Percentiles rank a stretch among this genome's conserved stretches.
Evolutionary conservation across 805 yeast species (phyloP).

Genomic region (Nakazawaea ambrosiae): DNA sequence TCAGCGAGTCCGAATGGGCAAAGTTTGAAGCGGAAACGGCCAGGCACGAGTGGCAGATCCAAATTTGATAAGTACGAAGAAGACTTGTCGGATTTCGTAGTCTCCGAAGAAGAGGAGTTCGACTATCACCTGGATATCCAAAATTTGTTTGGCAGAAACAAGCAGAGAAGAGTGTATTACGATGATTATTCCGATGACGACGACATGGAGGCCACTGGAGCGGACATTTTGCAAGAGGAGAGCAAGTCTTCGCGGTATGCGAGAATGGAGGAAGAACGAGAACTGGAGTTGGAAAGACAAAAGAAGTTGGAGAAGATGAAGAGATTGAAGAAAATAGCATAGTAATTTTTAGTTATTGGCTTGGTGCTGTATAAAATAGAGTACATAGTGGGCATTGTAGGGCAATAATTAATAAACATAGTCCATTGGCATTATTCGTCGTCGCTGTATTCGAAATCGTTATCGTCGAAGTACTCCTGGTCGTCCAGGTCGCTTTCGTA

Average conservation of each 20-base stretch:
- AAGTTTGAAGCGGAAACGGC: too few species aligned
- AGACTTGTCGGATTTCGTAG: conserved; percentile 39
- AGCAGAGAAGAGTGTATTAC: conserved; percentile 37
- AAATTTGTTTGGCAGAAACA: conserved; percentile 70
- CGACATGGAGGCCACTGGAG: conserved; percentile 95
- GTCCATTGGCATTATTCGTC: conserved; percentile 8
- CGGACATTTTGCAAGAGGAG: conserved; percentile 83
- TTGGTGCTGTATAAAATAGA: too few species aligned
- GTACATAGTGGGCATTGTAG: too few species aligned
- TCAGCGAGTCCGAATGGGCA: too few species aligned
- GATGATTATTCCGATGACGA: conserved; percentile 44
- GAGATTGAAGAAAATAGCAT: conserved; percentile 19
- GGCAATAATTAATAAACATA: too few species aligned
- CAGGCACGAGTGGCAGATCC: conserved; percentile 4
- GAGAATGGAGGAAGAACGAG: conserved; percentile 66
- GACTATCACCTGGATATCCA: conserved; percentile 65
- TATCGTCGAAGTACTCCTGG: conserved; percentile 23
- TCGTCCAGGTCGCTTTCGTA: conserved; percentile 7
- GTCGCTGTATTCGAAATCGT: conserved; percentile 39
- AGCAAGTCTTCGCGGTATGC: conserved; percentile 61
- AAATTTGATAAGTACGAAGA: conserved; percentile 33
- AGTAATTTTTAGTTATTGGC: neutral
- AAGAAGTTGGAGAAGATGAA: conserved; percentile 38
- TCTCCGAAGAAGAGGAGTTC: conserved; percentile 41
- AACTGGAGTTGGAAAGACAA: conserved; percentile 51